Conservation (phyloP, 805 yeast species). For the Nakazawaea sp. region DNA sequence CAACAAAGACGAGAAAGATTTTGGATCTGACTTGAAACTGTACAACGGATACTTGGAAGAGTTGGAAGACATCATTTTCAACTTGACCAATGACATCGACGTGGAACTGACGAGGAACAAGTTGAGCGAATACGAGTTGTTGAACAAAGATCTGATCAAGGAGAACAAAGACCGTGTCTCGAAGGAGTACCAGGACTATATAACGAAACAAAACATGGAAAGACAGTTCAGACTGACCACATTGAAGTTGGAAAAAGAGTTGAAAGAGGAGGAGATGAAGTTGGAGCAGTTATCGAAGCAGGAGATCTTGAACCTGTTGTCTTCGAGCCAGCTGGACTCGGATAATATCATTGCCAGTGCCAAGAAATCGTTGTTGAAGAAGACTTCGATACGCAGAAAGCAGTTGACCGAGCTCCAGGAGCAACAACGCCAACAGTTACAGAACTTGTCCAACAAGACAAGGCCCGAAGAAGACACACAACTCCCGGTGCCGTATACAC, state of each 20-base stretch:
- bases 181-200: constrained; percentile 62
- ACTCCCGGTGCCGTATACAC: constrained; percentile 66
- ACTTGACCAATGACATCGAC: constrained; percentile 64
- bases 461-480: constrained; percentile 26
- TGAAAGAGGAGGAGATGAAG: constrained; percentile 42
- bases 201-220: constrained; percentile 59
- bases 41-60: constrained; percentile 79
- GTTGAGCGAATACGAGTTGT: constrained; percentile 60
- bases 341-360: constrained; percentile 41
- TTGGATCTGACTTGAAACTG: constrained; percentile 42
- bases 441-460: constrained; percentile 18
- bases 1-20: constrained; percentile 76
- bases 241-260: constrained; percentile 58
- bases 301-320: constrained; percentile 48
- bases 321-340: constrained; percentile 24
- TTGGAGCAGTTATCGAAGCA: constrained; percentile 37
- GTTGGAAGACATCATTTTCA: constrained; percentile 75
- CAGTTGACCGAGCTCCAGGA: constrained; percentile 37
- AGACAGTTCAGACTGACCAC: constrained; percentile 62
- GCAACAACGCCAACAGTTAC: constrained; percentile 19
- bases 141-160: constrained; percentile 67
- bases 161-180: constrained; percentile 70
- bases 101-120: constrained; percentile 61
- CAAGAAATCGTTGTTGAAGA: constrained; percentile 47
- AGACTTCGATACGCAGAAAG: constrained; percentile 58